phyloP scores from a whole-genome alignment of 2,329 filamentous ascomycete genomes.

The Thermochaetoides dissita region DNA sequence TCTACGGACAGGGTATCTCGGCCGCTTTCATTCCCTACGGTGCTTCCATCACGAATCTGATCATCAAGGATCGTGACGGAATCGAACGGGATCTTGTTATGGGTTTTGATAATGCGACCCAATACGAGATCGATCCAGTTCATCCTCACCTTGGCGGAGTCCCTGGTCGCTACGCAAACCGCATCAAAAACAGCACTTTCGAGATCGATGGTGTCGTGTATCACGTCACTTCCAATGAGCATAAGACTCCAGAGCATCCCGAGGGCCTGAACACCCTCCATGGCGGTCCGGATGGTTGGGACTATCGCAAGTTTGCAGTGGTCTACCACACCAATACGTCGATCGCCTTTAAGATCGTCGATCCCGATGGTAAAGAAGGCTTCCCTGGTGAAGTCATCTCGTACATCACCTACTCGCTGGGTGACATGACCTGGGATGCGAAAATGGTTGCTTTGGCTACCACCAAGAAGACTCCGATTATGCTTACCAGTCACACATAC shows the following conservation, averaged over 20 bases:
- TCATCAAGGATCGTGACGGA: constrained; percentile 56
- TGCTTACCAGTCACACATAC: constrained; percentile 63
- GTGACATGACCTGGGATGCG: constrained; percentile 53
- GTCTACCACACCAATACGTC: constrained; percentile 50
- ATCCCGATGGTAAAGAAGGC: constrained; percentile 58
- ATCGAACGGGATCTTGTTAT: constrained; percentile 56
- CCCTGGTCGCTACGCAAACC: constrained; percentile 66
- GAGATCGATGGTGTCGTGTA: constrained; percentile 49
- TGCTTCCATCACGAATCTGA: constrained; percentile 56
- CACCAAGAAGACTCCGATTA: constrained; percentile 67
- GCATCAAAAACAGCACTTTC: constrained; percentile 65
- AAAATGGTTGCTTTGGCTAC: constrained; percentile 58
- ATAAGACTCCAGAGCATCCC: constrained; percentile 35
- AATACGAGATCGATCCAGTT: constrained; percentile 49
- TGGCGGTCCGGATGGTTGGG: constrained; percentile 59
- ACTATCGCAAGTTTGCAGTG: constrained; percentile 65
- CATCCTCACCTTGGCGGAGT: constrained; percentile 63
- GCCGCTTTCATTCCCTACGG: constrained; percentile 62
- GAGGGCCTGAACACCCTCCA: constrained; percentile 51
- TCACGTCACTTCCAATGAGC: constrained; percentile 49
- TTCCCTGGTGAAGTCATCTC: constrained; percentile 67
- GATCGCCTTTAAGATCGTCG: constrained; percentile 63
- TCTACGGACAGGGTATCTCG: constrained; percentile 51
- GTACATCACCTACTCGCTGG: constrained; percentile 60
- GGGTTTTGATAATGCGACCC: constrained; percentile 62